phyloP scores from a whole-genome alignment of 805 yeast genomes.

The Metschnikowia borealis region DNA sequence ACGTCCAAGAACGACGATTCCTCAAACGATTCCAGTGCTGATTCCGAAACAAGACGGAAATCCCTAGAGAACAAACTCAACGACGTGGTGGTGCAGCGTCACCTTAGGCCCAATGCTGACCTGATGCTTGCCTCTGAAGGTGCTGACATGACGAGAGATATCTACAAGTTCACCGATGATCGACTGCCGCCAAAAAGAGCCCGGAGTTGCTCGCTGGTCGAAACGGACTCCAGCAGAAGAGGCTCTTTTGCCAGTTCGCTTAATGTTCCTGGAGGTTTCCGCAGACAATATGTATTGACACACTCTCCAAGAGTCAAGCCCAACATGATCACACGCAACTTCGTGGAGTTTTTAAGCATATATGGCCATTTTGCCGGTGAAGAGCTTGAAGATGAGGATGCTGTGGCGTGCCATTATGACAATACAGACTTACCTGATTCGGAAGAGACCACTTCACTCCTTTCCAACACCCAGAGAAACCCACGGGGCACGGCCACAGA shows the following conservation, averaged over 20 bases:
- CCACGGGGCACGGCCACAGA: constrained; percentile 65
- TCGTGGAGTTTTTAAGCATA: constrained; percentile 69
- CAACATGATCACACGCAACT: constrained; percentile 62
- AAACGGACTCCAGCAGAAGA: constrained; percentile 31
- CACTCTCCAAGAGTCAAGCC: constrained; percentile 22
- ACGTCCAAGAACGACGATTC: constrained; percentile 6
- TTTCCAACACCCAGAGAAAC: constrained; percentile 14
- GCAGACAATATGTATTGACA: constrained; percentile 58
- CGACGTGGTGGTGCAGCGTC: constrained; percentile 14
- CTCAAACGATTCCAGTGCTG: constrained; percentile 8
- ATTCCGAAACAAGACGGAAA: constrained; percentile 1
- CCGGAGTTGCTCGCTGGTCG: constrained; percentile 15
- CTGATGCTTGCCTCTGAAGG: constrained; percentile 15
- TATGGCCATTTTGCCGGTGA: constrained; percentile 90
- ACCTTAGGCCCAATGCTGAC: constrained; percentile 12
- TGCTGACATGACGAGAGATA: constrained; percentile 18
- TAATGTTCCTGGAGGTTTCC: constrained; percentile 79
- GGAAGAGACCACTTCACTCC: constrained; percentile 41
- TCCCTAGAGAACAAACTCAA: constrained; percentile 5
- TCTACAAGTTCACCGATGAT: constrained; percentile 12
- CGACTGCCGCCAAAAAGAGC: constrained; percentile 11
- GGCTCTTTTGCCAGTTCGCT: constrained; percentile 64
- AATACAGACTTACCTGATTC: neutral
- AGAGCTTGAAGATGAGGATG: constrained; percentile 63
- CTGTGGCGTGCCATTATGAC: constrained; percentile 48